Evolutionary conservation across 805 yeast species (phyloP), one percentile per base, ranked within the genome.

Genomic region (Candida ulmi): DNA sequence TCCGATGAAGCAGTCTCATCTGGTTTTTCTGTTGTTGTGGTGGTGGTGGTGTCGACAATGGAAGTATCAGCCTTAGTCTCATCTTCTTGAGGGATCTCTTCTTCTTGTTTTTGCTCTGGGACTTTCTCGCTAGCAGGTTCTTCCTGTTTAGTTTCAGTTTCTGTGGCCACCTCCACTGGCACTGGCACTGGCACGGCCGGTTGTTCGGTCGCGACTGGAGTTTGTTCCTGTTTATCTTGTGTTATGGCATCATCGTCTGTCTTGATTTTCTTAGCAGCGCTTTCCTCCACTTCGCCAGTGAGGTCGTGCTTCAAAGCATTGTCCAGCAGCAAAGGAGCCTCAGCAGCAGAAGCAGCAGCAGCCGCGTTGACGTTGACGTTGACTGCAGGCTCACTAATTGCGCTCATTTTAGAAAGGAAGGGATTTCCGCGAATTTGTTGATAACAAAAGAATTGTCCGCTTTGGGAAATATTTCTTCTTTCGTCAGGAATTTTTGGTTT

Each of bases 61-160:
- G 36, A 23, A 13, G 38, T 40, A 4, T 25, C 40, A 27, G 44
- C 33, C 31, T 44, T 40, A n/a, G 38, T 19, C 6, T 34, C 11
- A 6, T 17, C 21, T 18, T 32, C 32, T 35, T 36, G 40, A 42
- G 52, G 15, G 7, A 8, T 26, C 6, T 9, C 29, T 8, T 5
- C 29, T 9, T 8, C 18, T 12, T 28, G n/a, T n/a, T n/a, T n/a
- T n/a, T n/a, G n/a, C n/a, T n/a, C n/a, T n/a, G n/a, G n/a, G n/a
- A n/a, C 31, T 5, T n/a, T 30, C 19, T 8, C 27, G 9, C 27
- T 17, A 16, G 21, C 37, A 15, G n/a, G 36, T 11, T 19, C 33
- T 8, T 19, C 25, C 7, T 16, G 34, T n/a, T 30, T 28, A 25
- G 16, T n/a, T n/a, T n/a, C n/a, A n/a, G n/a, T n/a, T n/a, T n/a